Base-by-base conservation (phyloP, 345 rosid genomes). In the Streptanthus diversifolius region DNA sequence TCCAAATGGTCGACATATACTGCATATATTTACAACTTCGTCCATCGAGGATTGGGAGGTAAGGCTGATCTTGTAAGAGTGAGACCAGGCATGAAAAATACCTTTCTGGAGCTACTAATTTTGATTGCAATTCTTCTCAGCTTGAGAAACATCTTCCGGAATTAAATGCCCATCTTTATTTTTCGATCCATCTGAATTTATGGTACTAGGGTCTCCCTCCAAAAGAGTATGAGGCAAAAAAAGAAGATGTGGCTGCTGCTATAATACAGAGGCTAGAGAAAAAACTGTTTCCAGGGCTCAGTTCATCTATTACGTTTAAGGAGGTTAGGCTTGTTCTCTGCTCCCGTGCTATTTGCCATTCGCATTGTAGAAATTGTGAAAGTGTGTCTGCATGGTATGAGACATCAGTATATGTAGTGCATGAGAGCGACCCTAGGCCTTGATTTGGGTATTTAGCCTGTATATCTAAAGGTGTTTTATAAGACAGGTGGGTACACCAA, bases 21-120 rank as follows among this genome's bases (percentile, higher is more conserved):
- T 95, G 37, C 99, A 95, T 75, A 80, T 95, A 80, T 91, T 95
- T 76, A 88, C 97, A 55, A 88, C 88, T 61, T 89, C 96, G 52
- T 82, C 96, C 13, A 84, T 91, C 9, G 97, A 89, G 63, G 93
- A 88, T 72, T 95, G 96, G 97, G 85, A 89, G 96, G 96, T 88
- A 71, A 68, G 72, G 25, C 63, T 71, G 21, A 61, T 62, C 51
- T 62, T 22, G 40, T 36, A 37, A 7, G 79, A 32, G 9, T 43
- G 44, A 53, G 55, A 58, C 48, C 22, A n/a, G 52, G 56, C 49
- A 55, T 19, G 36, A 80, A 40, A 9, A 52, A 7, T 37, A 14
- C 18, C 30, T 71, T 12, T 9, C 5, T 27, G 18, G 55, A 73
- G 48, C 27, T 44, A 44, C 7, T 15, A 24, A 3, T 56, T 36